Conservation (phyloP, 331 rosid species). For the Telfairia occidentalis region DNA sequence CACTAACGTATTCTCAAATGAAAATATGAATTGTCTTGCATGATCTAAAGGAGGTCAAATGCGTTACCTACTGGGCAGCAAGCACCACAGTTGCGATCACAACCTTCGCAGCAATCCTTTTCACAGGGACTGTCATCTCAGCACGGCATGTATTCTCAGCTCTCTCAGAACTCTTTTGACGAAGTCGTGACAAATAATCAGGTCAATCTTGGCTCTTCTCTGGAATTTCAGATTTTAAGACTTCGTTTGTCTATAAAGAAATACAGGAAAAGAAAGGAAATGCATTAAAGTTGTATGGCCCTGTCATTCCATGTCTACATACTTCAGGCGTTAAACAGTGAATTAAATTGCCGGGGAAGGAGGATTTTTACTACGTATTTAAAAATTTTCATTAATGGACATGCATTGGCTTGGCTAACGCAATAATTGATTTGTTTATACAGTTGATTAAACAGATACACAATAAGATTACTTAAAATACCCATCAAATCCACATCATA, state of each 20-base stretch:
- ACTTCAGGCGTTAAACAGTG: background rate
- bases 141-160: constrained; percentile 63
- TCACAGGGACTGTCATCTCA: constrained; percentile 86
- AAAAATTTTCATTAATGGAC: background rate
- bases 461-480: background rate
- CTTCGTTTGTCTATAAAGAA: background rate
- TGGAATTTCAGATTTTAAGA: background rate
- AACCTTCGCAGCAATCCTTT: constrained; percentile 77
- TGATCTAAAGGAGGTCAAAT: constrained; percentile 39
- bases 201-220: constrained; percentile 31
- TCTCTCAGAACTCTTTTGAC: constrained; percentile 68
- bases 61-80: constrained; percentile 44
- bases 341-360: background rate
- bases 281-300: background rate
- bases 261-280: background rate
- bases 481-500: background rate
- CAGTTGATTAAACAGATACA: background rate
- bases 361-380: background rate
- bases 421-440: background rate
- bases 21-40: background rate
- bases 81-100: constrained; percentile 70
- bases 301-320: background rate
- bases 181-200: constrained; percentile 62
- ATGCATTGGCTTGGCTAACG: background rate
- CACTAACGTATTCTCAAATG: background rate